A percentile compares a stretch with the other conserved stretches of the same genome.
Conservation (phyloP, 176 grass and related monocot genomes). For the barley (Hordeum vulgare) region DNA sequence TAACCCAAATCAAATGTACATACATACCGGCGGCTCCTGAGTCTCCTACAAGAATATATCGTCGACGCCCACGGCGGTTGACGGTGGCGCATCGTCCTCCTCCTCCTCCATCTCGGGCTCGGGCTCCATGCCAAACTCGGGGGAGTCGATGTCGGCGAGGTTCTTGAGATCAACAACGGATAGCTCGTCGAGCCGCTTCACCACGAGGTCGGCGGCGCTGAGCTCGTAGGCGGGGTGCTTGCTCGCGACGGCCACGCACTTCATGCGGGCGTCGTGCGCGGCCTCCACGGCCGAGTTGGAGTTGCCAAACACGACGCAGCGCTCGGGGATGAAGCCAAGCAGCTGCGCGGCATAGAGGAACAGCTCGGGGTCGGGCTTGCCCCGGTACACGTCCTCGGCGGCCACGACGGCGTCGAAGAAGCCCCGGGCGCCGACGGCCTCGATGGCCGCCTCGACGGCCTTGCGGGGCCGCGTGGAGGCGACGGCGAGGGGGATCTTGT, state of each 20-base stretch:
- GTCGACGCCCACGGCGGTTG: constrained; percentile 47
- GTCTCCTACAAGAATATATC: constrained; percentile 56
- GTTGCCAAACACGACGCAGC: constrained; percentile 92
- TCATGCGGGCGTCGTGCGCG: constrained; percentile 76
- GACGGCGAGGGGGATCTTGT: constrained; percentile 85
- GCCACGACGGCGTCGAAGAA: constrained; percentile 59
- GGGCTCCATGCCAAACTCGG: constrained; percentile 61
- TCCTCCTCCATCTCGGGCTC: constrained; percentile 70
- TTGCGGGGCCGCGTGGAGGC: constrained; percentile 64
- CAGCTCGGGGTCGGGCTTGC: constrained; percentile 94
- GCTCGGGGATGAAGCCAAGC: constrained; percentile 66
- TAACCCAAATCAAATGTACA: constrained; percentile 59
- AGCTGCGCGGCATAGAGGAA: constrained; percentile 86
- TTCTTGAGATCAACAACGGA: constrained; percentile 89
- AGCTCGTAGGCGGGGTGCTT: constrained; percentile 78
- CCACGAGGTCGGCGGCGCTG: constrained; percentile 69
- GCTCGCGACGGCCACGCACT: constrained; percentile 82
- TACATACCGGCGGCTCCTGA: neutral
- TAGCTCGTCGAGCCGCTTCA: constrained; percentile 62
- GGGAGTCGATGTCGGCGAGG: constrained; percentile 62
- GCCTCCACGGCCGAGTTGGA: constrained; percentile 85
- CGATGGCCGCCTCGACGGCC: constrained; percentile 60
- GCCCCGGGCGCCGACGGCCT: constrained; percentile 45
- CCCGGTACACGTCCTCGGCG: constrained; percentile 72
- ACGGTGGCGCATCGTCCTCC: constrained; percentile 32